phyloP scores from a whole-genome alignment of 176 grass and related monocot species.

The Chrysopogon serrulatus region DNA sequence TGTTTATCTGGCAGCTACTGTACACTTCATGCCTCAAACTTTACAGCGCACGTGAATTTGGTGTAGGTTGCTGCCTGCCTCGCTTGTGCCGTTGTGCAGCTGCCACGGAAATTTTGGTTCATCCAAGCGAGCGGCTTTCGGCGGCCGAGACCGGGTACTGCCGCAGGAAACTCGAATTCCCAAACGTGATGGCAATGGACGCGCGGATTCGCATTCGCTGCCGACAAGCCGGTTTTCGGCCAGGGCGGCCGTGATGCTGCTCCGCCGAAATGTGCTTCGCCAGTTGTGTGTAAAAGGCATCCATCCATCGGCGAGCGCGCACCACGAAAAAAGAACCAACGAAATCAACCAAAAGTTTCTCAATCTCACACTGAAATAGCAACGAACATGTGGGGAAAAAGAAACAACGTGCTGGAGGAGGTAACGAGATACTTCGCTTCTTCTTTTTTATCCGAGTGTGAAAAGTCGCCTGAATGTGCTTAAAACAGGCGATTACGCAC shows the following conservation, averaged over 20 bases:
- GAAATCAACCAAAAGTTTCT: background rate
- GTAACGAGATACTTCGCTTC: background rate
- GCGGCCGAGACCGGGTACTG: background rate
- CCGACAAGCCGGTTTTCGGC: constrained; percentile 38
- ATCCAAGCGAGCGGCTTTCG: background rate
- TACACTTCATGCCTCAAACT: background rate
- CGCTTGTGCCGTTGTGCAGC: background rate
- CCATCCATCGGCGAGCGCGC: background rate
- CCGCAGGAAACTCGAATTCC: background rate
- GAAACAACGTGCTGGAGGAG: background rate
- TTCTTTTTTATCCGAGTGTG: background rate
- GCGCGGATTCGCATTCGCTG: constrained; percentile 14
- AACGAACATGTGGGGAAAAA: constrained; percentile 13
- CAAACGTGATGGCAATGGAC: background rate
- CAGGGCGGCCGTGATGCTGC: background rate
- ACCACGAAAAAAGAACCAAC: background rate
- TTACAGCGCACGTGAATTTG: background rate
- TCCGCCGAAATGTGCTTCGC: background rate
- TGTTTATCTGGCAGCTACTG: background rate
- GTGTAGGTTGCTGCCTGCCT: background rate
- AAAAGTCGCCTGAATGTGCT: background rate
- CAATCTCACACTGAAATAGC: background rate
- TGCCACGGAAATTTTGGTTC: background rate
- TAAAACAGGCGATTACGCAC: background rate
- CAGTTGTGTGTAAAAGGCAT: constrained; percentile 15